These are phyloP conservation scores for Agrostemma githago DNA, from an alignment of 148 eudicot species.

Conservation along the genomic window DNA sequence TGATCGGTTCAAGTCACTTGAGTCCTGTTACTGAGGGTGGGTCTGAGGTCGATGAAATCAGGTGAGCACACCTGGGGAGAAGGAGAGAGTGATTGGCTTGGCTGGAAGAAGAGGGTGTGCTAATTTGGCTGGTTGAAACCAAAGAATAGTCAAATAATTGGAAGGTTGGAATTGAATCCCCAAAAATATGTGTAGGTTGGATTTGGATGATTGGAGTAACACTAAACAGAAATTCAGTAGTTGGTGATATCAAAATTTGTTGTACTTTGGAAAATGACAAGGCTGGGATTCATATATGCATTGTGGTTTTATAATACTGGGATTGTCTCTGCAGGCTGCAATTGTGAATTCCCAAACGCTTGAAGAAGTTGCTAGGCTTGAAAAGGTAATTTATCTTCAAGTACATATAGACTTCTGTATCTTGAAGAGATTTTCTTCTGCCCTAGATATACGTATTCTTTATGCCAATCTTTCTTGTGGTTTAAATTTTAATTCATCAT, in stretches of 20 bases:
- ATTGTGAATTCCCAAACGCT: slow-evolving; percentile 95
- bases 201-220: background rate
- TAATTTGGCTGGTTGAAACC: background rate
- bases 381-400: slow-evolving; percentile 47
- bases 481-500: background rate
- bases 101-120: background rate
- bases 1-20: background rate
- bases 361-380: slow-evolving; percentile 99
- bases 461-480: background rate
- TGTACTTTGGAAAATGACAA: background rate
- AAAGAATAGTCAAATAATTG: background rate
- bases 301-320: background rate
- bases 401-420: slow-evolving; percentile 6
- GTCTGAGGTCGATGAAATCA: background rate
- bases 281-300: background rate
- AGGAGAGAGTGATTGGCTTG: background rate
- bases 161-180: background rate
- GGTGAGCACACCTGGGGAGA: background rate
- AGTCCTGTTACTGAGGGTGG: background rate
- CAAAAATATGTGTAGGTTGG: background rate
- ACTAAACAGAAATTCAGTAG: background rate
- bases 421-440: background rate
- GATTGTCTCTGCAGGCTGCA: slow-evolving; percentile 72
- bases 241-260: background rate
- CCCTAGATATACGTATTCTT: background rate